Percentiles rank a stretch among this genome's conserved stretches.
These are phyloP conservation scores for Batkoa obscura DNA, from an alignment of 371 early-diverging fungal species.

Conservation along the genomic window DNA sequence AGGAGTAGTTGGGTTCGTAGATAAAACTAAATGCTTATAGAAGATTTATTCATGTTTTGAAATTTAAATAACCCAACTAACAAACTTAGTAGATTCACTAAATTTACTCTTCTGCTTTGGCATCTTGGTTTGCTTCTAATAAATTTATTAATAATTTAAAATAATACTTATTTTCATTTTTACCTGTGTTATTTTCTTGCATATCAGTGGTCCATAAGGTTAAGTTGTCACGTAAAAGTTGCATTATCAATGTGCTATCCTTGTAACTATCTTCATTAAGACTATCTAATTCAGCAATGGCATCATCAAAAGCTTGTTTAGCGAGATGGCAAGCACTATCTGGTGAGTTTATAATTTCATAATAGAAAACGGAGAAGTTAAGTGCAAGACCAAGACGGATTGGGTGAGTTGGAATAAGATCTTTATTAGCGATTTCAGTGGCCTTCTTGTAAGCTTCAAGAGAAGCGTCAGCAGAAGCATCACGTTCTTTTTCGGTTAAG, in stretches of 20 bases:
- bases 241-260: slow-evolving; percentile 99
- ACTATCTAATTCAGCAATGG: slow-evolving; percentile 98
- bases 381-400: slow-evolving; percentile 98
- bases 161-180: neutral
- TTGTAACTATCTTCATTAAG: slow-evolving; percentile 99
- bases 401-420: slow-evolving; percentile 94
- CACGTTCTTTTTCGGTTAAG: slow-evolving; percentile 65
- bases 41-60: no score
- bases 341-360: slow-evolving; percentile 98
- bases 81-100: neutral
- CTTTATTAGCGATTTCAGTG: slow-evolving; percentile 83
- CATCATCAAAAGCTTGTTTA: slow-evolving; percentile 98
- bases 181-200: slow-evolving; percentile 38
- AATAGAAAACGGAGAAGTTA: slow-evolving; percentile 99
- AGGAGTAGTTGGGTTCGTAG: no score
- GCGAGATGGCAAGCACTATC: slow-evolving; percentile 98
- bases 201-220: slow-evolving; percentile 98
- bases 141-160: neutral
- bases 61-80: no score
- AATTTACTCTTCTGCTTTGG: neutral
- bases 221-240: slow-evolving; percentile 98
- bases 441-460: slow-evolving; percentile 94
- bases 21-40: no score
- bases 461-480: slow-evolving; percentile 71
- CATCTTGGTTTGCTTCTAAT: neutral